Evolutionary conservation across 257 asterid genomes (phyloP).

Genomic region (Fraxinus excelsior): DNA sequence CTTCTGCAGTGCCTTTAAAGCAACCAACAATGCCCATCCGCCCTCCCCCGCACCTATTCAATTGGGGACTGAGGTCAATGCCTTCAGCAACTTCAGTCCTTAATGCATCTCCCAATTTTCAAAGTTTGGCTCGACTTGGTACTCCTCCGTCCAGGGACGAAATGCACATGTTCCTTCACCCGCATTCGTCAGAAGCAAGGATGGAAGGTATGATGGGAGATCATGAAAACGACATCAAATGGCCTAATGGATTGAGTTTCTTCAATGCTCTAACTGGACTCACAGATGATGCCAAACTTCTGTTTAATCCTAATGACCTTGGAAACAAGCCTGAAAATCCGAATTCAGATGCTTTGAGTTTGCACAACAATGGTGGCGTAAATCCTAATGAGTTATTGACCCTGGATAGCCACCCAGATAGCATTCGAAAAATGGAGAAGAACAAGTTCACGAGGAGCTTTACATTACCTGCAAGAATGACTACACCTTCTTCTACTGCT

Average conservation of each 20-base stretch:
- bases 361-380: conserved; percentile 40
- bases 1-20: conserved; percentile 57
- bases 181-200: conserved; percentile 59
- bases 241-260: conserved; percentile 93
- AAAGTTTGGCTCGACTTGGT: conserved; percentile 52
- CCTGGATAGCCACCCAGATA: conserved; percentile 50
- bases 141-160: conserved; percentile 65
- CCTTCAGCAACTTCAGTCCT: conserved; percentile 48
- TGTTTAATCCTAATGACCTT: conserved; percentile 64
- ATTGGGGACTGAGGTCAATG: conserved; percentile 77
- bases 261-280: conserved; percentile 80
- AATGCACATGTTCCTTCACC: conserved; percentile 75
- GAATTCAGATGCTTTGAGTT: conserved; percentile 38
- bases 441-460: conserved; percentile 81
- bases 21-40: conserved; percentile 58
- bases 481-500: conserved; percentile 71
- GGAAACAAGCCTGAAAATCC: conserved; percentile 45
- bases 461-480: conserved; percentile 89
- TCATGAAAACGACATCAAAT: conserved; percentile 80
- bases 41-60: conserved; percentile 71
- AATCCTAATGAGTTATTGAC: conserved; percentile 71
- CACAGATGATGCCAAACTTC: conserved; percentile 68
- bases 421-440: conserved; percentile 63
- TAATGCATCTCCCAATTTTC: conserved; percentile 53
- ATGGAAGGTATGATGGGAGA: conserved; percentile 51